These are phyloP conservation scores for Curvularia sp. DNA, from an alignment of 2,329 filamentous ascomycete species.

Conservation along the genomic window DNA sequence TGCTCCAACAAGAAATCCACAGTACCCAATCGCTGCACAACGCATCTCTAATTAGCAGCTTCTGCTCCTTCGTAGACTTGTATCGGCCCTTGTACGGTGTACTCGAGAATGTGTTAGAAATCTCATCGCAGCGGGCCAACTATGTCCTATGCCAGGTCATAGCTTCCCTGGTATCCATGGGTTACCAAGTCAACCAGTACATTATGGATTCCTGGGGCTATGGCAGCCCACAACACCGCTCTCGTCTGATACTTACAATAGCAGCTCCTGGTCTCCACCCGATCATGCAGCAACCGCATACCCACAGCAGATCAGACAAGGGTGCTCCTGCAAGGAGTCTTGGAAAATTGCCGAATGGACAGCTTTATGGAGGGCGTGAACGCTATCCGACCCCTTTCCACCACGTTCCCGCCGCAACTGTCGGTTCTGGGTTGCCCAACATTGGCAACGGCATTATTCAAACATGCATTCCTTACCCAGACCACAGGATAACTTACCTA, in stretches of 20 bases:
- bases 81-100: slow-evolving; percentile 78
- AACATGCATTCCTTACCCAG: slow-evolving; percentile 69
- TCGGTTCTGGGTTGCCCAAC: slow-evolving; percentile 66
- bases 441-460: slow-evolving; percentile 69
- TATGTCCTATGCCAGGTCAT: slow-evolving; percentile 78
- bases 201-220: slow-evolving; percentile 73
- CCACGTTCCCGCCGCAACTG: slow-evolving; percentile 62
- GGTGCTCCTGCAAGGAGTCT: slow-evolving; percentile 52
- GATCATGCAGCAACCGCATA: slow-evolving; percentile 63
- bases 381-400: slow-evolving; percentile 66
- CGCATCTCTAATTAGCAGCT: slow-evolving; percentile 78
- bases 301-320: slow-evolving; percentile 66
- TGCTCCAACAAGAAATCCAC: slow-evolving; percentile 65
- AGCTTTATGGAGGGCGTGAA: slow-evolving; percentile 64
- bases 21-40: slow-evolving; percentile 68
- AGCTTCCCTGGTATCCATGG: slow-evolving; percentile 75
- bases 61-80: slow-evolving; percentile 75
- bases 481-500: slow-evolving; percentile 64
- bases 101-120: slow-evolving; percentile 77
- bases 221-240: slow-evolving; percentile 70
- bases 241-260: slow-evolving; percentile 74
- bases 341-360: slow-evolving; percentile 54
- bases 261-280: slow-evolving; percentile 70
- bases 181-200: slow-evolving; percentile 76
- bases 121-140: slow-evolving; percentile 63